phyloP scores from a whole-genome alignment of 2,329 filamentous ascomycete species.

The Xylariaceae sp. region DNA sequence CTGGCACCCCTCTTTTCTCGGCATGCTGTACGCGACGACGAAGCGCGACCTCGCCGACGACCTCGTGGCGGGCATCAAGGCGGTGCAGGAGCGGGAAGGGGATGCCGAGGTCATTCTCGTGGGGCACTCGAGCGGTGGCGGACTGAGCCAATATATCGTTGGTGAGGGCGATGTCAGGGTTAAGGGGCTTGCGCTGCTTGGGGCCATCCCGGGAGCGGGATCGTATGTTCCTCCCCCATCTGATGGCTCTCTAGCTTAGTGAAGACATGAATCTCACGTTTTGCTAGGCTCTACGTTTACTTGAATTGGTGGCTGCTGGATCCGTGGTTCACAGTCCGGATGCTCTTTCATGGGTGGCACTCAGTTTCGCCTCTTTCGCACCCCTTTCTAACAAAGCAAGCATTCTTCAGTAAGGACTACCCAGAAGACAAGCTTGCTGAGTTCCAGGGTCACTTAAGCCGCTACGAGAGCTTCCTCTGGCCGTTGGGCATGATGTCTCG shows the following conservation, averaged over 20 bases:
- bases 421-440: conserved; percentile 46
- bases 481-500: conserved; percentile 53
- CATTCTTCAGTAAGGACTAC: conserved; percentile 56
- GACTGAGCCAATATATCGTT: conserved; percentile 56
- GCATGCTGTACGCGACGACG: conserved; percentile 54
- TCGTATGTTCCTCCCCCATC: conserved; percentile 45
- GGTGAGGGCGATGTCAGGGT: conserved; percentile 48
- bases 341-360: conserved; percentile 54
- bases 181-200: conserved; percentile 53
- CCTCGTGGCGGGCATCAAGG: conserved; percentile 49
- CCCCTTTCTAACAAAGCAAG: conserved; percentile 52
- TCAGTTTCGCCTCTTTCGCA: conserved; percentile 59
- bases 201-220: conserved; percentile 54
- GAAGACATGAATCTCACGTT: conserved; percentile 15
- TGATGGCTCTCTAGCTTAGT: too few relatives aligned
- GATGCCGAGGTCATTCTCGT: conserved; percentile 51
- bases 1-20: conserved; percentile 52
- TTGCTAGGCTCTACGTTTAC: conserved; percentile 46
- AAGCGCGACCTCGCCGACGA: conserved; percentile 51
- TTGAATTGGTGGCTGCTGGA: conserved; percentile 53
- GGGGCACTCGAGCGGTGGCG: conserved; percentile 59
- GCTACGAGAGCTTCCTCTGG: conserved; percentile 61
- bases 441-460: conserved; percentile 51
- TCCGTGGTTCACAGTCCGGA: conserved; percentile 54
- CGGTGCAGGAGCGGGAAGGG: conserved; percentile 43